Base-by-base conservation (phyloP, 371 early-diverging fungal genomes). In the Lichtheimia corymbifera region DNA sequence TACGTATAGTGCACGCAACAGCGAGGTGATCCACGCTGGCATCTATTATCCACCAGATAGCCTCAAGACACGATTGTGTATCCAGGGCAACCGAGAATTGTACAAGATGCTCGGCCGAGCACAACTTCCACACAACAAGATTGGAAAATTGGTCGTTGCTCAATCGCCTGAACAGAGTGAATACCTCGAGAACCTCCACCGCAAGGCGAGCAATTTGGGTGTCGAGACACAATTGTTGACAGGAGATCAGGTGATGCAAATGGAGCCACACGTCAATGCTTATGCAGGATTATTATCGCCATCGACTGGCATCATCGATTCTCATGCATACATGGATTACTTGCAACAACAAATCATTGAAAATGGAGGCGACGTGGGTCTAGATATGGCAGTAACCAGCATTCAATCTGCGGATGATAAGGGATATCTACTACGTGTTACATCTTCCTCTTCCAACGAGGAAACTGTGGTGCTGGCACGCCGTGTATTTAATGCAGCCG, bases 1-100 rank as follows among this genome's bases (percentile, higher is more conserved):
- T 28, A 7, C 4, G 4, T 44, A 50, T 59, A 89, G 92, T 66
- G 88, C 95, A n/a, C 77, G 96, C 18, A 95, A 95, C 79, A 93
- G 93, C 62, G 93, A 94, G 64, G 94, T 95, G 12, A 95, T 95
- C 64, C 96, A 95, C 65, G 94, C 92, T 7, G 96, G 96, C 0
- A 76, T 95, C 9, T 94, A 95, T 74, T 95, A 95, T 55, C 93
- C 94, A 2, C 63, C 62, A 12, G 76, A 86, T 56, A 91, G 90
- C 53, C 72, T 95, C 41, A 94, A 93, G 64, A 92, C 93, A 3
- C 62, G 59, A 35, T 76, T 95, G 9, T 95, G 96, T 67, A 88
- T 94, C 35, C 78, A 84, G 7, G 96, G 96, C 44, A 91, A 88
- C 35, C 61, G 73, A 0, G 65, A 86, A 58, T 67, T 95, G 15